These are phyloP conservation scores for Athelia sp. DNA, from an alignment of 1,284 basidiomycete species.

Conservation along the genomic window DNA sequence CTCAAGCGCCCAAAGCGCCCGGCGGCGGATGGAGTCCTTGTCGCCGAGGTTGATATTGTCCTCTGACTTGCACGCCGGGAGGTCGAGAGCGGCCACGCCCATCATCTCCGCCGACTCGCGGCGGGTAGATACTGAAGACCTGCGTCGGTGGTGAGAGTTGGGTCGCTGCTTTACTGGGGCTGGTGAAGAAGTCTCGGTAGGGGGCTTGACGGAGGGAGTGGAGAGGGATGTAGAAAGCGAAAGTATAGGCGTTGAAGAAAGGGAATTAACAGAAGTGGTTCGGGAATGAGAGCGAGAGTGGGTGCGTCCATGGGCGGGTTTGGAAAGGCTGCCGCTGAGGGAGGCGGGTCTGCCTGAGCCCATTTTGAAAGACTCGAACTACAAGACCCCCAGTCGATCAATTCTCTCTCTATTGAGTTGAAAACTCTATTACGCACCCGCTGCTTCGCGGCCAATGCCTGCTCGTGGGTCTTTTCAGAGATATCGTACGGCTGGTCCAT, in stretches of 20 bases:
- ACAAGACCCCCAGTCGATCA: constrained; percentile 6
- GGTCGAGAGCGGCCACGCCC: constrained; percentile 65
- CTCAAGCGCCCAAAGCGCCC: constrained; percentile 75
- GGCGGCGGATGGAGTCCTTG: constrained; percentile 71
- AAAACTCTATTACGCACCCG: constrained; percentile 28
- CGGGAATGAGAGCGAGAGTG: constrained; percentile 48
- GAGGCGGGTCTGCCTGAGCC: constrained; percentile 31
- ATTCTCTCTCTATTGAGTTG: not conserved
- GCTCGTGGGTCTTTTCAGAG: constrained; percentile 16
- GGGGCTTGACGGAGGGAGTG: constrained; percentile 21
- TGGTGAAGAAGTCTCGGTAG: constrained; percentile 27
- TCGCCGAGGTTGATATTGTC: constrained; percentile 66
- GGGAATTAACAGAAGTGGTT: constrained; percentile 30
- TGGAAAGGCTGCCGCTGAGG: constrained; percentile 20
- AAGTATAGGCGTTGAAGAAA: constrained; percentile 22
- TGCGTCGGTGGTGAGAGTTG: constrained; percentile 71
- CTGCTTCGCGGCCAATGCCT: constrained; percentile 37
- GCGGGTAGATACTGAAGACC: constrained; percentile 81
- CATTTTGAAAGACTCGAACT: constrained; percentile 66
- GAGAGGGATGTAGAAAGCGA: constrained; percentile 37
- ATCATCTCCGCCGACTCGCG: constrained; percentile 80
- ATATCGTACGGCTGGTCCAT: constrained; percentile 6
- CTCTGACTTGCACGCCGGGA: constrained; percentile 49
- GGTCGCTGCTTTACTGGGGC: constrained; percentile 44
- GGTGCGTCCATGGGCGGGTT: constrained; percentile 56